Evolutionary conservation across 140 eudicot genomes (phyloP).

Genomic region (Flaveria floridana): DNA sequence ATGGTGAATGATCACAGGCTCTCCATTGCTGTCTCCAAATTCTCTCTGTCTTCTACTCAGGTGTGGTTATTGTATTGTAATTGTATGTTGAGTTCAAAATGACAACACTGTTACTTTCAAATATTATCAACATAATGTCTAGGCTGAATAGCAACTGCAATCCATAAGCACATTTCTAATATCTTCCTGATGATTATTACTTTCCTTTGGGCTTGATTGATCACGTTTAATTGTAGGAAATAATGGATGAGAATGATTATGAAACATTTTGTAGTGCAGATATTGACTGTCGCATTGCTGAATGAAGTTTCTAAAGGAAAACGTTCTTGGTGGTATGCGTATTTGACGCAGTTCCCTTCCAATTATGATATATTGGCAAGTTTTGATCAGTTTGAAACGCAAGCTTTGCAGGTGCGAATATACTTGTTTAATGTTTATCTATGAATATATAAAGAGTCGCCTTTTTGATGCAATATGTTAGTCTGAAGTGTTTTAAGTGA

Average conservation of each 20-base stretch:
- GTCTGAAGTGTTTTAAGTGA: conserved; percentile 33
- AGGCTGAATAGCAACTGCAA: neutral
- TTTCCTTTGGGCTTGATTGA: neutral
- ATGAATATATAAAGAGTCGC: neutral
- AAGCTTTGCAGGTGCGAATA: conserved; percentile 70
- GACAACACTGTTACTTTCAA: neutral
- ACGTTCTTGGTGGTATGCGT: conserved; percentile 72
- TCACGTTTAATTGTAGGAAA: neutral
- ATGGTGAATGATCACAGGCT: conserved; percentile 50
- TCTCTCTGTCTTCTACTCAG: conserved; percentile 62
- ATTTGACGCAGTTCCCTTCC: conserved; percentile 71
- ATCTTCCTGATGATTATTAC: neutral
- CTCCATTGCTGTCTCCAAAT: conserved; percentile 35
- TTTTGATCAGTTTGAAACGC: conserved; percentile 68
- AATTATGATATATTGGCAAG: conserved; percentile 65
- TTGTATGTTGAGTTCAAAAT: neutral
- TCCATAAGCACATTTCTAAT: neutral
- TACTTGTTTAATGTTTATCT: conserved; percentile 28
- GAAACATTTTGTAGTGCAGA: conserved; percentile 43
- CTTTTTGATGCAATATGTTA: conserved; percentile 16
- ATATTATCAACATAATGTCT: neutral
- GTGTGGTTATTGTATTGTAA: conserved; percentile 30
- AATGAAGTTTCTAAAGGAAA: conserved; percentile 75
- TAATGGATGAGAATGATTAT: neutral
- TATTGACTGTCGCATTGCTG: conserved; percentile 61